These are phyloP conservation scores for Phylloporus scabripes DNA, from an alignment of 768 basidiomycete genomes.

Conservation along the genomic window DNA sequence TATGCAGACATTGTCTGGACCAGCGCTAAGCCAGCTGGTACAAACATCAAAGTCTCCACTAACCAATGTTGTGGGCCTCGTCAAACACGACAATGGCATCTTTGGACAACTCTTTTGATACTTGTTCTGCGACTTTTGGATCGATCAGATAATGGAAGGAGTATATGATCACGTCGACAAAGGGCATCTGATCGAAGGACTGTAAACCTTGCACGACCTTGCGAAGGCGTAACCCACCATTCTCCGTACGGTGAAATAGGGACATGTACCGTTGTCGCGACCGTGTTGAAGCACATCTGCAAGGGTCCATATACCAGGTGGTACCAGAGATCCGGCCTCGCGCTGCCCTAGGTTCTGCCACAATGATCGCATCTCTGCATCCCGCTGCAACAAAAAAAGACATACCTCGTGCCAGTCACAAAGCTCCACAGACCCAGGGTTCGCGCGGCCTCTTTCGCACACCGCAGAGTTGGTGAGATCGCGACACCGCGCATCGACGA, in stretches of 20 bases:
- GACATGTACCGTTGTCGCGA: constrained; percentile 79
- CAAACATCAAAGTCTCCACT: constrained; percentile 12
- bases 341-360: constrained; percentile 72
- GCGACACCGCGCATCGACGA: constrained; percentile 94
- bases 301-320: constrained; percentile 88
- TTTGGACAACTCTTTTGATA: constrained; percentile 95
- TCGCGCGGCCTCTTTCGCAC: constrained; percentile 75
- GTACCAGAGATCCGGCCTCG: constrained; percentile 77
- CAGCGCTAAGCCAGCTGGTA: constrained; percentile 2
- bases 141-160: constrained; percentile 98
- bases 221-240: constrained; percentile 61
- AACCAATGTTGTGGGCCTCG: constrained; percentile 98
- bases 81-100: constrained; percentile 99
- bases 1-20: constrained; percentile 92
- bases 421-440: constrained; percentile 87
- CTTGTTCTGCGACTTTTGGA: constrained; percentile 98
- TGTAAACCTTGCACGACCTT: background rate
- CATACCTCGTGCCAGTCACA: constrained; percentile 95
- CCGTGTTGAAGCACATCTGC: constrained; percentile 91
- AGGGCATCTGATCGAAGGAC: constrained; percentile 70
- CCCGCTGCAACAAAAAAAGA: background rate
- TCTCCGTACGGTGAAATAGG: constrained; percentile 92
- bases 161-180: constrained; percentile 94
- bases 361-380: constrained; percentile 1
- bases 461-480: constrained; percentile 85